Percentiles rank a stretch among this genome's conserved stretches.
Evolutionary conservation across 1,284 basidiomycete genomes (phyloP).

Genomic region (Austropuccinia psidii): DNA sequence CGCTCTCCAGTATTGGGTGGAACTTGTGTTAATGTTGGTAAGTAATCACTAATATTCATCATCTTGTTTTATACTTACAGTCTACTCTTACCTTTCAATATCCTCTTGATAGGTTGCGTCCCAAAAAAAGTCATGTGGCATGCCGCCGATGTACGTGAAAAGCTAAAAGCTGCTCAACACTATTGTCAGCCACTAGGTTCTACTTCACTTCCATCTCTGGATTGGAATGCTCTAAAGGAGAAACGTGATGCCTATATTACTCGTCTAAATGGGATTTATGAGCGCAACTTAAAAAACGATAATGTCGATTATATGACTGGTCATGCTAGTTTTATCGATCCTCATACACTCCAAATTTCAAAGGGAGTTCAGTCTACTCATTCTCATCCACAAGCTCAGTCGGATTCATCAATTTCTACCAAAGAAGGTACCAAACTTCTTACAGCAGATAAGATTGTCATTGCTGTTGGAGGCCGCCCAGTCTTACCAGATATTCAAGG

Average conservation of each 20-base stretch:
- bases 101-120: slow-evolving; percentile 15
- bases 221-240: slow-evolving; percentile 84
- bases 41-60: slow-evolving; percentile 45
- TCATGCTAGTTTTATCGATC: slow-evolving; percentile 52
- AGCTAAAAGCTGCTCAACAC: slow-evolving; percentile 40
- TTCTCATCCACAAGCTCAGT: slow-evolving; percentile 56
- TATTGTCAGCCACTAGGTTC: slow-evolving; percentile 49
- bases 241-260: slow-evolving; percentile 94
- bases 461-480: slow-evolving; percentile 82
- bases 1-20: slow-evolving; percentile 70
- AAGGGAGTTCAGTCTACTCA: slow-evolving; percentile 42
- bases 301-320: slow-evolving; percentile 82
- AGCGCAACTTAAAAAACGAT: slow-evolving; percentile 72
- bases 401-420: slow-evolving; percentile 63
- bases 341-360: slow-evolving; percentile 44
- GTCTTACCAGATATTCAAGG: slow-evolving; percentile 84
- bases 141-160: slow-evolving; percentile 68
- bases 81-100: neutral
- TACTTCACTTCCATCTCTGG: slow-evolving; percentile 55
- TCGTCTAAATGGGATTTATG: slow-evolving; percentile 82
- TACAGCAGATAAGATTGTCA: slow-evolving; percentile 64
- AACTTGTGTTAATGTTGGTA: slow-evolving; percentile 88
- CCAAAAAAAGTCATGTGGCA: slow-evolving; percentile 84
- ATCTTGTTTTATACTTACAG: neutral
- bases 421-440: slow-evolving; percentile 48